Evolutionary conservation across 345 rosid genomes (phyloP), one percentile per base, ranked within the genome.

Genomic region (Anacardium occidentale): DNA sequence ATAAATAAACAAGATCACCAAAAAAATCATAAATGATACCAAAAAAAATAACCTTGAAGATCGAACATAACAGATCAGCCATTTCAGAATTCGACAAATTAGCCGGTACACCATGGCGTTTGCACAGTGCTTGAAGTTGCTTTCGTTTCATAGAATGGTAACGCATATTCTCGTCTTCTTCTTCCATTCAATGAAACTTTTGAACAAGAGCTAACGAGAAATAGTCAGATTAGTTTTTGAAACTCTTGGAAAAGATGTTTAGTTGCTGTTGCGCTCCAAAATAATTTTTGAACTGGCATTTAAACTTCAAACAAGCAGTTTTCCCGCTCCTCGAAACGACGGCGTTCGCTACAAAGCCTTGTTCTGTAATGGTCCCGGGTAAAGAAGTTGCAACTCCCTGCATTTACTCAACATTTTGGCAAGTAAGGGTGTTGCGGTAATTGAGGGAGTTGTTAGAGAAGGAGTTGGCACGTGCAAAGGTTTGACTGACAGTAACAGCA

Each of bases 31-130:
- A 18, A 9, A 56, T 22, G 22, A 40, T 42, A 56, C 42, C 9
- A 0, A 14, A 22, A 42, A 5, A 15, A 17, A 25, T 42, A 18
- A 91, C 94, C 92, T 87, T 20, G 56, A 81, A 65, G 56, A 77
- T 3, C 25, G 69, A 55, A 61, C 82, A 63, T 52, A 89, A 77
- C 3, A 77, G 78, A 64, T 42, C 63, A 10, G 87, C 92, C 94
- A 92, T 85, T 69, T 85, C 89, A 9, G 13, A 68, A 60, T 84
- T 90, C 58, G 85, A 81, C 20, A 78, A 34, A 65, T 92, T 92
- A 0, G 87, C 92, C 12, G 89, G 90, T 47, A 92, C 69, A 6
- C 87, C 87, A 34, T 85, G 85, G 71, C 81, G 85, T 59, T 87
- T 92, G 80, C 92, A 85, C 32, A 90, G 81, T 14, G 53, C 44